These are phyloP conservation scores for Neofusicoccum kwambonambiense DNA, from an alignment of 2,329 filamentous ascomycete genomes.

Conservation along the genomic window DNA sequence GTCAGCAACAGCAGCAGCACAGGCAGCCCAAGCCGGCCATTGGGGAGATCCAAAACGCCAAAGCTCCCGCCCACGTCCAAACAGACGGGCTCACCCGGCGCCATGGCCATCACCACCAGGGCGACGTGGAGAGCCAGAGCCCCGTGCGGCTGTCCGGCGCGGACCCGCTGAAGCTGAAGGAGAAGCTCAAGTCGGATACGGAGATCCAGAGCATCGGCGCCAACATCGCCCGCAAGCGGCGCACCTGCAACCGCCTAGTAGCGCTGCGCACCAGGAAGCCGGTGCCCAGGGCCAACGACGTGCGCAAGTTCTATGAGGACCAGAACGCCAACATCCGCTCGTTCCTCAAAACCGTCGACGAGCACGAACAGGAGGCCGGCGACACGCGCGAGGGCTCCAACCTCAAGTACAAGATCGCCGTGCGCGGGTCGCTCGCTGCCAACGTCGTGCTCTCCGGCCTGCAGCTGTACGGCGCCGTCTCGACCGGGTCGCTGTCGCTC, in stretches of 20 bases:
- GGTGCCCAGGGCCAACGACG: slow-evolving; percentile 31
- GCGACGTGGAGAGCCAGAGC: not conserved
- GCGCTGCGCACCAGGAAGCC: not conserved
- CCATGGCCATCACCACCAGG: not conserved
- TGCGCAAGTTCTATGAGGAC: slow-evolving; percentile 71
- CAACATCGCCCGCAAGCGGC: not conserved
- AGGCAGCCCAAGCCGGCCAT: not conserved
- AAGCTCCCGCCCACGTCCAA: not conserved
- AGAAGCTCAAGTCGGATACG: not conserved
- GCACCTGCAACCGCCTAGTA: not conserved
- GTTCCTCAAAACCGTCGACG: slow-evolving; percentile 87
- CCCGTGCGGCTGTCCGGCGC: not conserved
- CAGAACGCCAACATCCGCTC: slow-evolving; percentile 95
- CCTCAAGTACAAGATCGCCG: slow-evolving; percentile 69
- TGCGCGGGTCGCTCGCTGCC: slow-evolving; percentile 68
- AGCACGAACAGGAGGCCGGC: slow-evolving; percentile 80
- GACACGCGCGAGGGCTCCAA: slow-evolving; percentile 80
- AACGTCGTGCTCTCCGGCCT: slow-evolving; percentile 77
- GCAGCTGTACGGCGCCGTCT: slow-evolving; percentile 84
- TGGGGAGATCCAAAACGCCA: not conserved
- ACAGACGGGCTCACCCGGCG: not conserved
- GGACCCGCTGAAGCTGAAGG: not conserved
- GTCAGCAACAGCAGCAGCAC: not conserved
- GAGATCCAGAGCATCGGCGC: not conserved
- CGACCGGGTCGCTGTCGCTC: slow-evolving; percentile 86